Evolutionary conservation across 306 rosid species (phyloP).

Genomic region (Prunus salicina): DNA sequence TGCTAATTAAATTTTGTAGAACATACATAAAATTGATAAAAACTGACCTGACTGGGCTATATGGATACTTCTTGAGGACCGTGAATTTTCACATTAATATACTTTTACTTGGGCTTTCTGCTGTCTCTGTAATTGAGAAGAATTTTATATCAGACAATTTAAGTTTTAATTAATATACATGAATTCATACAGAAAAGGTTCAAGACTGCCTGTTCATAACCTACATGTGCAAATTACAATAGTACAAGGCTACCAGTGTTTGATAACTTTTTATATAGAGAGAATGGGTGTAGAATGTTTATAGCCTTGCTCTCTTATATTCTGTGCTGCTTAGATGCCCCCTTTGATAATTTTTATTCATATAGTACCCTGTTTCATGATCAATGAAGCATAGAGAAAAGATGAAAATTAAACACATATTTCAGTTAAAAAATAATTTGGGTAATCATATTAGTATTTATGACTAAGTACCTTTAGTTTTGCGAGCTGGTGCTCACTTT

Average conservation of each 20-base stretch:
- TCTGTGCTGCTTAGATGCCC: background rate
- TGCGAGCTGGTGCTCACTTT: background rate
- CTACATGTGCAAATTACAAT: background rate
- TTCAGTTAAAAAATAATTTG: background rate
- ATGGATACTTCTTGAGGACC: background rate
- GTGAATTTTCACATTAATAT: background rate
- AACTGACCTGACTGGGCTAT: background rate
- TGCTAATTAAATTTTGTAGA: background rate
- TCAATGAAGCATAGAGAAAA: background rate
- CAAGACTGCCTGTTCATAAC: background rate
- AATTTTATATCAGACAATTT: background rate
- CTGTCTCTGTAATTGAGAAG: background rate
- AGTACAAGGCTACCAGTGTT: background rate
- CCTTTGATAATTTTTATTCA: background rate
- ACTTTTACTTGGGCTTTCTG: background rate
- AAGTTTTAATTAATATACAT: background rate
- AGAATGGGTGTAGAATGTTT: background rate
- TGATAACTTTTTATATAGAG: background rate
- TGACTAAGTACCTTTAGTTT: background rate
- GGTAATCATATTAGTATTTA: background rate
- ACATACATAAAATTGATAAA: background rate
- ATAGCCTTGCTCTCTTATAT: background rate
- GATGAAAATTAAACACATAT: background rate
- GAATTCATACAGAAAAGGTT: slow-evolving; percentile 1
- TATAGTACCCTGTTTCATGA: background rate